Conservation (phyloP, 257 asterid species). For the Solanum pennellii region DNA sequence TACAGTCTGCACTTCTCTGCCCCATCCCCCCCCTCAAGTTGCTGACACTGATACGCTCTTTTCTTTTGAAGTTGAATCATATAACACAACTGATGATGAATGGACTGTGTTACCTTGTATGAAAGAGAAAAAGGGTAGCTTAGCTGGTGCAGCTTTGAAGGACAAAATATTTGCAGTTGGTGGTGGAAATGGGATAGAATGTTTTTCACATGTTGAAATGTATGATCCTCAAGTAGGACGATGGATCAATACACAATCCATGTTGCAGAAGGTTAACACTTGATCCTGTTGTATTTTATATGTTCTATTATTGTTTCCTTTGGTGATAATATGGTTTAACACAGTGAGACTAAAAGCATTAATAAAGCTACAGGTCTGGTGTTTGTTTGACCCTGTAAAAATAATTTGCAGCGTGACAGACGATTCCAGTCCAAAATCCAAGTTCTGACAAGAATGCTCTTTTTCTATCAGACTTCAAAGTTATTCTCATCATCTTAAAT, state of each 20-base stretch:
- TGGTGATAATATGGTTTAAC: background rate
- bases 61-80: constrained; percentile 66
- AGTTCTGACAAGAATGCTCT: background rate
- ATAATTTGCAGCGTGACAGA: background rate
- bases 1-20: constrained; percentile 5
- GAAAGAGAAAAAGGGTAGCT: constrained; percentile 52
- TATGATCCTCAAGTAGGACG: constrained; percentile 56
- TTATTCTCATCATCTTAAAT: background rate
- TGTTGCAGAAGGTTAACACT: constrained; percentile 58
- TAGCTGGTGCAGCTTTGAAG: constrained; percentile 56
- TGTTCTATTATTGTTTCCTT: background rate
- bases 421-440: background rate
- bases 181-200: constrained; percentile 62
- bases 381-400: background rate
- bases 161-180: constrained; percentile 72
- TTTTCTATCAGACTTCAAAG: background rate
- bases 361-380: background rate
- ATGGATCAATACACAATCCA: constrained; percentile 71
- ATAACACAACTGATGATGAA: constrained; percentile 38
- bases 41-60: background rate
- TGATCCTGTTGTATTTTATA: background rate
- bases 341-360: background rate
- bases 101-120: constrained; percentile 57
- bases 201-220: constrained; percentile 75
- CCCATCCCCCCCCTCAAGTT: background rate